Percentiles rank a stretch among this genome's conserved stretches.
These are phyloP conservation scores for Antitrichia curtipendula DNA, from an alignment of 225 moss, liverwort and hornwort species.

Conservation along the genomic window DNA sequence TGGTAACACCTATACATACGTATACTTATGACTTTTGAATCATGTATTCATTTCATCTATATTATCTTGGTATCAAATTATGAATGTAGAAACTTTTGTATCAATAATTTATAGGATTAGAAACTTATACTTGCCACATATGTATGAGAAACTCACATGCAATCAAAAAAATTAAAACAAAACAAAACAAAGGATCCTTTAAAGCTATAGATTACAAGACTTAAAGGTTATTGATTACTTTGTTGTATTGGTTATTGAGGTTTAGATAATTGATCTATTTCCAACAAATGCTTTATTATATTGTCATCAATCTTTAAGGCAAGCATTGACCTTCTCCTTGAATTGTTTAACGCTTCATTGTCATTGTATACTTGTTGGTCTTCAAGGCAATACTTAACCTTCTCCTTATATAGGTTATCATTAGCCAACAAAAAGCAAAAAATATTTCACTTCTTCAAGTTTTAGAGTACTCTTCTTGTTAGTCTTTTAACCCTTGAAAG, in stretches of 20 bases:
- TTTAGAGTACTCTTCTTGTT: no score
- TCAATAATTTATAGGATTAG: background rate
- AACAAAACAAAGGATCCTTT: background rate
- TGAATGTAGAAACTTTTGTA: background rate
- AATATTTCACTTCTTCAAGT: no score
- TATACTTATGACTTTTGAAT: background rate
- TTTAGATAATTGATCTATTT: background rate
- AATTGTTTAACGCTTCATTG: no score
- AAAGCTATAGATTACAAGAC: rapidly evolving
- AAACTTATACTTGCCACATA: background rate
- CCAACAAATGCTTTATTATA: background rate
- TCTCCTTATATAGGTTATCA: no score
- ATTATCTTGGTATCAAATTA: background rate
- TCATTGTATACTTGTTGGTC: no score
- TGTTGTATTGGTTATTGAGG: background rate
- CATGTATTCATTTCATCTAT: background rate
- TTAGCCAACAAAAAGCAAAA: no score
- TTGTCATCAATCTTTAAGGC: rapidly evolving
- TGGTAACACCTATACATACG: background rate
- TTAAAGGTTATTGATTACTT: background rate
- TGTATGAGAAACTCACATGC: background rate
- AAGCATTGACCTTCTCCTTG: background rate
- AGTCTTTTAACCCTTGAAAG: no score
- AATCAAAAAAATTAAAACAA: background rate
- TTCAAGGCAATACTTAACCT: no score